Conservation (phyloP, 2,329 filamentous ascomycete genomes). For the Chaetothyriales sp. region DNA sequence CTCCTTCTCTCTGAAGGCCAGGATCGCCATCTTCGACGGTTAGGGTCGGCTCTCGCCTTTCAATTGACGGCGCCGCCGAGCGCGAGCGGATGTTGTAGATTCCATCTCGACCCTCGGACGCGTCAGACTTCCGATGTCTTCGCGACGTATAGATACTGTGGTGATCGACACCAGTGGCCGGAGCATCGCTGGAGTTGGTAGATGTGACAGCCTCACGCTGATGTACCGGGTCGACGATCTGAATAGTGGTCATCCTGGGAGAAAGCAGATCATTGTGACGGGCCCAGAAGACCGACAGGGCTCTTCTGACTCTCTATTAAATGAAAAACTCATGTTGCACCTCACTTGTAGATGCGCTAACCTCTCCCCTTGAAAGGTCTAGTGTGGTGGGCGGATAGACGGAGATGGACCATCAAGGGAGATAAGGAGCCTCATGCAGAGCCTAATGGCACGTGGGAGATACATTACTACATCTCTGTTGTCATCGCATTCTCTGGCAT, state of each 20-base stretch:
- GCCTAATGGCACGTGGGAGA: not conserved
- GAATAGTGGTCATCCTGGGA: not conserved
- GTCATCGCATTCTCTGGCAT: not conserved
- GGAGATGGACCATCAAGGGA: not conserved
- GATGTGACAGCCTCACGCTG: not conserved
- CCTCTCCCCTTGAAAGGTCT: not conserved
- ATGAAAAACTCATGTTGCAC: not conserved
- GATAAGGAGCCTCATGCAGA: not conserved
- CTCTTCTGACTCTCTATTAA: not conserved
- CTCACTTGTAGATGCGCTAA: not conserved
- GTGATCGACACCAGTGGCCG: not conserved
- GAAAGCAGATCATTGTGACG: not conserved
- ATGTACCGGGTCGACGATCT: not conserved
- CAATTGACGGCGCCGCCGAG: not conserved
- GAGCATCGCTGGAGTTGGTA: not conserved
- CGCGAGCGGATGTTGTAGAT: slow-evolving; percentile 16
- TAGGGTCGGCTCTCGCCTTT: not conserved
- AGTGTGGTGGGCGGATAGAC: not conserved
- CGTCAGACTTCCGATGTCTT: not conserved
- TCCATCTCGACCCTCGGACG: slow-evolving; percentile 17
- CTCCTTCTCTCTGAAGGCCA: slow-evolving; percentile 11
- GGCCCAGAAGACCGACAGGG: not conserved
- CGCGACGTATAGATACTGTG: not conserved
- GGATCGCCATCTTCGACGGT: slow-evolving; percentile 12
- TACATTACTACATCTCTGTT: not conserved